These are phyloP conservation scores for Podila verticillata DNA, from an alignment of 192 early-diverging fungal genomes.

Conservation along the genomic window DNA sequence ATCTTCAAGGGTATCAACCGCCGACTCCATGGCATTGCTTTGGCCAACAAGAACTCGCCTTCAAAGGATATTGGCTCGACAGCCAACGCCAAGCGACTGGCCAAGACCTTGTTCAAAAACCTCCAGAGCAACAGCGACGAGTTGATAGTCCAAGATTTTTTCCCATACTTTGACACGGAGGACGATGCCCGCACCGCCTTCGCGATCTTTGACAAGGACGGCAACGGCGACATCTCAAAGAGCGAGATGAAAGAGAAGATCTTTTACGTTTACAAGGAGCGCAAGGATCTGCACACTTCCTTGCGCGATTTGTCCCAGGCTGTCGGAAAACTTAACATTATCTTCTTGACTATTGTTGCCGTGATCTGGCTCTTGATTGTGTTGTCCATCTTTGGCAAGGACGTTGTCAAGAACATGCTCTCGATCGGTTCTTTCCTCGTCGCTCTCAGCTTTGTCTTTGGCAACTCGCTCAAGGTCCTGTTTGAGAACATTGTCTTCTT, in stretches of 20 bases:
- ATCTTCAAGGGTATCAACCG: constrained; percentile 45
- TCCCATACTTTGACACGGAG: constrained; percentile 75
- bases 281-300: constrained; percentile 74
- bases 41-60: constrained; percentile 36
- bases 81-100: constrained; percentile 43
- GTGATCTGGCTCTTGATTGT: constrained; percentile 49
- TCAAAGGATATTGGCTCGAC: constrained; percentile 48
- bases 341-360: constrained; percentile 67
- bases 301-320: constrained; percentile 85
- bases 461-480: constrained; percentile 78
- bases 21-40: constrained; percentile 39
- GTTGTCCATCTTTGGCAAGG: constrained; percentile 46
- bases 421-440: constrained; percentile 62
- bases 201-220: constrained; percentile 86
- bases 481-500: constrained; percentile 90
- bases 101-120: constrained; percentile 46
- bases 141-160: constrained; percentile 74
- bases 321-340: constrained; percentile 79
- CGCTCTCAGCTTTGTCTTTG: constrained; percentile 88
- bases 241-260: constrained; percentile 83
- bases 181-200: constrained; percentile 84
- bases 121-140: constrained; percentile 57
- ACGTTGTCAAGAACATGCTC: constrained; percentile 48
- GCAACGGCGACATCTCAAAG: constrained; percentile 86
- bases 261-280: constrained; percentile 83